phyloP scores from a whole-genome alignment of 306 rosid genomes.

The Elaeagnus macrophylla region DNA sequence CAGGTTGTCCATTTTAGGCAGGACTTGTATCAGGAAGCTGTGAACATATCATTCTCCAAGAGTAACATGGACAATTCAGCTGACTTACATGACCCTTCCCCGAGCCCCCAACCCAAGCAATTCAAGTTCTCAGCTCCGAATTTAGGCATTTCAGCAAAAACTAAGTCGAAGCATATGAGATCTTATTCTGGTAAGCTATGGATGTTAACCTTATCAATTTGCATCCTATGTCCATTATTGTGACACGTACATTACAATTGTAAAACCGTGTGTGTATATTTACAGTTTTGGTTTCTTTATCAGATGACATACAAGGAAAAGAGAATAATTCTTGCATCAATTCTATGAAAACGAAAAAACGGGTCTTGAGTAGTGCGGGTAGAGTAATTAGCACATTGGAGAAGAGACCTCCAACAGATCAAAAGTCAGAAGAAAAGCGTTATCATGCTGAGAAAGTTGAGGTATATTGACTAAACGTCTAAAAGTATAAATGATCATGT shows the following conservation, averaged over 20 bases:
- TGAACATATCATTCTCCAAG: constrained; percentile 57
- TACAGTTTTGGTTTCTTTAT: constrained; percentile 13
- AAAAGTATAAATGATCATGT: constrained; percentile 2
- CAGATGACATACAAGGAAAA: constrained; percentile 57
- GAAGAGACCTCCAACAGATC: constrained; percentile 35
- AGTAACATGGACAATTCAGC: constrained; percentile 38
- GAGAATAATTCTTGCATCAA: constrained; percentile 41
- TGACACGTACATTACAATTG: neutral
- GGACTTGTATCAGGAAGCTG: constrained; percentile 72
- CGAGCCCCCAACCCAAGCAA: constrained; percentile 26
- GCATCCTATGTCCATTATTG: neutral
- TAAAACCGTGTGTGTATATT: neutral
- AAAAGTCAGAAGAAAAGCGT: constrained; percentile 38
- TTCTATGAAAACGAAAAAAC: constrained; percentile 33
- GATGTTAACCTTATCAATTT: constrained; percentile 5
- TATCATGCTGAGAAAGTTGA: constrained; percentile 36
- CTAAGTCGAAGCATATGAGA: constrained; percentile 12
- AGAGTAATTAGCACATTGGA: constrained; percentile 24
- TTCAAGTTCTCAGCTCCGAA: constrained; percentile 32
- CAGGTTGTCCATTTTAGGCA: constrained; percentile 68
- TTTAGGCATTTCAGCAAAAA: constrained; percentile 14
- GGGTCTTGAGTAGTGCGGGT: constrained; percentile 22
- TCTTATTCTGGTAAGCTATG: constrained; percentile 36
- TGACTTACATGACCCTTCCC: constrained; percentile 17
- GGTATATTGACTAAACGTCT: constrained; percentile 19